A percentile compares a stretch with the other conserved stretches of the same genome.
phyloP scores from a whole-genome alignment of 495 filamentous ascomycete genomes.

The Penicillium verhagenii region DNA sequence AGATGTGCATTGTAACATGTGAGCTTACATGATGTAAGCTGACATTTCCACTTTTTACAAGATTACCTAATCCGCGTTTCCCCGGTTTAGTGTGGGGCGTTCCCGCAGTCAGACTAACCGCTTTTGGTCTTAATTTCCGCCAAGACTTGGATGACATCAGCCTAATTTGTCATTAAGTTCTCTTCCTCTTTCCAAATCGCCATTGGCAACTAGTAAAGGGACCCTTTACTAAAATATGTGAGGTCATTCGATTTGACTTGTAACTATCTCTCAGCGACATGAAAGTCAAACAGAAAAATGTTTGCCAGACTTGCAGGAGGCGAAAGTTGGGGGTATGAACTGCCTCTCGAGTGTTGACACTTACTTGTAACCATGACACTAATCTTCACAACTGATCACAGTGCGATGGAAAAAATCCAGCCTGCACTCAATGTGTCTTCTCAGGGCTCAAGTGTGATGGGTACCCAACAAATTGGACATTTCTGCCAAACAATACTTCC shows the following conservation, averaged over 20 bases:
- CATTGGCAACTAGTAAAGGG: no score
- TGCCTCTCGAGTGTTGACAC: no score
- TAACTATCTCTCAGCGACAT: neutral
- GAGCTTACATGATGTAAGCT: no score
- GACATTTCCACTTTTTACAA: no score
- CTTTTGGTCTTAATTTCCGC: neutral
- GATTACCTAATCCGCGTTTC: neutral
- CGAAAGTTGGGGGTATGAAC: conserved; percentile 24
- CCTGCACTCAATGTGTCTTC: conserved; percentile 22
- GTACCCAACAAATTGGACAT: conserved; percentile 20
- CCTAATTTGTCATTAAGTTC: neutral
- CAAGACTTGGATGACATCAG: neutral
- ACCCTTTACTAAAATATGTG: neutral
- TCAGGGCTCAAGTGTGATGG: conserved; percentile 20
- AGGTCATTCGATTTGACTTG: neutral
- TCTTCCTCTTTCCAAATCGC: no score
- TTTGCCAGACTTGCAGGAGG: conserved; percentile 25
- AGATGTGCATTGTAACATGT: no score
- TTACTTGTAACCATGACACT: neutral
- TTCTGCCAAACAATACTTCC: conserved; percentile 7
- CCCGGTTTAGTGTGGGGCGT: neutral
- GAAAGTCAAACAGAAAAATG: conserved; percentile 22
- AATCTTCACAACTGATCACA: neutral
- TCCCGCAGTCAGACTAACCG: neutral
- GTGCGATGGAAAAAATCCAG: conserved; percentile 27